Evolutionary conservation across 2,329 filamentous ascomycete species (phyloP), one percentile per base, ranked within the genome.

Genomic region (Fusarium tuaranense): DNA sequence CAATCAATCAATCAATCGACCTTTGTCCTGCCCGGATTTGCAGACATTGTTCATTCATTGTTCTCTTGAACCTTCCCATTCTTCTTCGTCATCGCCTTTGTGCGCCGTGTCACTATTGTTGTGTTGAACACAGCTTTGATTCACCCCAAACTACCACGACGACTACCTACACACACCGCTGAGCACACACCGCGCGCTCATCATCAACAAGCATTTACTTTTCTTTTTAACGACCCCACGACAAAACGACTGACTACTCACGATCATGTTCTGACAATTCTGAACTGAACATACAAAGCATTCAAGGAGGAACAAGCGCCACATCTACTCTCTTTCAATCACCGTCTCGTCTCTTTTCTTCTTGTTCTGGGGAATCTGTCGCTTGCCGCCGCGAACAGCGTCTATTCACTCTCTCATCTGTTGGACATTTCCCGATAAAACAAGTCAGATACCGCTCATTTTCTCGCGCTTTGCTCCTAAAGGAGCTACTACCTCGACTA

Each of bases 251-350:
- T 53, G 44, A 44, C 60, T 57, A 38, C 36, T 68, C 36, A 76
- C 60, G 57, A 72, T 51, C 66, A 78, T 78, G 77, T 71, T 78
- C 70, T 78, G 75, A 78, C 63, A 70, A n/a, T 34, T 38, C 39
- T 39, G 46, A 74, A 48, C 39, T 39, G 46, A 74, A 39, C 66
- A 63, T 39, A 41, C 67, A 61, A 76, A 67, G 30, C 51, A 55
- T 69, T 73, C 46, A 63, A 76, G 68, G 75, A 78, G 72, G 75
- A 74, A 72, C 58, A 70, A 51, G 48, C 67, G 64, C 57, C 65
- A 64, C 69, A 61, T 63, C 60, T 53, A 73, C 69, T 76, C 64
- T 76, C 73, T 76, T 75, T 75, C 44, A 72, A 67, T 39, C 44
- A 68, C 55, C 20, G 62, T 46, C 39, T 46, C 39, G 30, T 46